phyloP scores from a whole-genome alignment of 345 rosid species.

The Hevea brasiliensis region DNA sequence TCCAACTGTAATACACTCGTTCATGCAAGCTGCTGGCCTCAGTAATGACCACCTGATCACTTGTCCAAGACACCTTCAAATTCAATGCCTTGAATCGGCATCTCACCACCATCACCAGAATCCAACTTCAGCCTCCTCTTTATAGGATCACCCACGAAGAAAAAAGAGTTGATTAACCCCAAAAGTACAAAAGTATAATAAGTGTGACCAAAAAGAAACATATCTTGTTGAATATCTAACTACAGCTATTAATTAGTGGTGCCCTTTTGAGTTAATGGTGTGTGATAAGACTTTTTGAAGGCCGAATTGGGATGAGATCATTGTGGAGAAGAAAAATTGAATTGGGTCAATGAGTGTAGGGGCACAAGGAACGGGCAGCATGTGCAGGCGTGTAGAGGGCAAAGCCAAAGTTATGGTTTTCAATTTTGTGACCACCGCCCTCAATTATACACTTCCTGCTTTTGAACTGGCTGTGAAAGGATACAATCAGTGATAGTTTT shows the following conservation, averaged over 20 bases:
- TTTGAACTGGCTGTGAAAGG: slow-evolving; percentile 7
- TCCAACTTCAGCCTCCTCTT: slow-evolving; percentile 3
- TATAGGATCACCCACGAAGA: not conserved
- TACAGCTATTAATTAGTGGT: not conserved
- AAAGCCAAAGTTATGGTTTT: slow-evolving; percentile 13
- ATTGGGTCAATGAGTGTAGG: not conserved
- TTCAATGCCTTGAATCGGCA: slow-evolving; percentile 26
- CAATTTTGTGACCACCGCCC: slow-evolving; percentile 15
- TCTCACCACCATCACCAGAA: not conserved
- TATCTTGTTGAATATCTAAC: slow-evolving; percentile 6
- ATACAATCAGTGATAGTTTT: not conserved
- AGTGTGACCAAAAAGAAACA: not conserved
- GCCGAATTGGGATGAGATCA: too few species aligned
- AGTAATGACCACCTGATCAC: slow-evolving; percentile 59
- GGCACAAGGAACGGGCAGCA: slow-evolving; percentile 7
- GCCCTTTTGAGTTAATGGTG: not conserved
- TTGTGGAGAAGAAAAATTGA: too few species aligned
- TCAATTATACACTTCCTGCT: slow-evolving; percentile 4
- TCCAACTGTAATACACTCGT: slow-evolving; percentile 60
- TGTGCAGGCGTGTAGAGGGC: slow-evolving; percentile 21
- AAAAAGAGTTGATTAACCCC: not conserved
- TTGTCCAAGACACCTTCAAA: slow-evolving; percentile 53
- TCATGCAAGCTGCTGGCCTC: slow-evolving; percentile 73
- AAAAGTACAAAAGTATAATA: not conserved
- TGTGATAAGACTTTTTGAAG: not conserved